These are phyloP conservation scores for Neurospora intermedia DNA, from an alignment of 495 filamentous ascomycete genomes.

Conservation along the genomic window DNA sequence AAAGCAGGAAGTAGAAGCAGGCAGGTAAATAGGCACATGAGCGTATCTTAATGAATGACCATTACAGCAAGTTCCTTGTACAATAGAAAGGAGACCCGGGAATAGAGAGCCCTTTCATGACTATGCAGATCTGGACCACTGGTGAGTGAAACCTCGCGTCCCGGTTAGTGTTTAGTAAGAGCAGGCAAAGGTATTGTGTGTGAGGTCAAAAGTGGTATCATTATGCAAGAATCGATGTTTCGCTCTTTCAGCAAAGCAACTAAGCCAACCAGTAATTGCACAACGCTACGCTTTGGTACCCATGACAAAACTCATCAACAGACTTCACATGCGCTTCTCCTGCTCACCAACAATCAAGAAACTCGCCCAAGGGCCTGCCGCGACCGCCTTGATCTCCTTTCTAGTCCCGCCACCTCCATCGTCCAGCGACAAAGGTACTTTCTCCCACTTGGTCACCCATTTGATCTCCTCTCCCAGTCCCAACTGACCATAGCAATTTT, in stretches of 20 bases:
- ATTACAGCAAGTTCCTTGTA: slow-evolving; percentile 18
- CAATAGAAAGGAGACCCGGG: slow-evolving; percentile 21
- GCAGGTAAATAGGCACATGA: neutral
- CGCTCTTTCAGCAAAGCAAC: neutral
- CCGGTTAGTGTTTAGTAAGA: neutral
- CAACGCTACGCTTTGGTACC: neutral
- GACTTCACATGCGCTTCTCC: slow-evolving; percentile 16
- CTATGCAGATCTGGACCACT: neutral
- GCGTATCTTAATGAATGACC: slow-evolving; percentile 6
- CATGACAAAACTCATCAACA: neutral
- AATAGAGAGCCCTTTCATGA: neutral
- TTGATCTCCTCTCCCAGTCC: slow-evolving; percentile 27
- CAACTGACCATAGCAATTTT: slow-evolving; percentile 48
- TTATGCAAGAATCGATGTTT: neutral
- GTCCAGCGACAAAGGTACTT: slow-evolving; percentile 19
- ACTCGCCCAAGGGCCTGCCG: slow-evolving; percentile 25
- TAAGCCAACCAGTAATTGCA: neutral
- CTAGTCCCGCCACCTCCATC: slow-evolving; percentile 5
- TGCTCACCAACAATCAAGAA: slow-evolving; percentile 15
- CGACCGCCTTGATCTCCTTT: slow-evolving; percentile 1
- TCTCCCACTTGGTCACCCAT: slow-evolving; percentile 20
- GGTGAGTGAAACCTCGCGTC: neutral
- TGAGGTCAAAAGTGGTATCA: neutral
- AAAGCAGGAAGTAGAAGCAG: neutral
- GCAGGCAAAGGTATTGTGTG: neutral